A percentile compares a stretch with the other conserved stretches of the same genome.
Evolutionary conservation across 768 basidiomycete species (phyloP).

Genomic region (Pisolithus sp.): DNA sequence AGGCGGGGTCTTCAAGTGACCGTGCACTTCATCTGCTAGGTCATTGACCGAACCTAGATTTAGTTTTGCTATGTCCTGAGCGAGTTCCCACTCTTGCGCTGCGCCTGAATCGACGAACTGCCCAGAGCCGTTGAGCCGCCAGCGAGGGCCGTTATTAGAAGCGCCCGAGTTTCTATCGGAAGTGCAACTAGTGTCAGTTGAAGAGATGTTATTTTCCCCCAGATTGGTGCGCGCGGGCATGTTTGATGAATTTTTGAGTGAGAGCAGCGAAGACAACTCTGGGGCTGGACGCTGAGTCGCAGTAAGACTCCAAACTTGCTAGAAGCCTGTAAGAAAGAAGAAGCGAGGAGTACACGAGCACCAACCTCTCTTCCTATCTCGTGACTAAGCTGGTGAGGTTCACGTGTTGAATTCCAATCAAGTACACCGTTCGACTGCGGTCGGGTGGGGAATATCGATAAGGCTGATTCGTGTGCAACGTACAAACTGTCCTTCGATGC

Average conservation of each 20-base stretch:
- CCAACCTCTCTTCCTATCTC: constrained; percentile 43
- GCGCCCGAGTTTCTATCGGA: constrained; percentile 36
- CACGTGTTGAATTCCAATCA: constrained; percentile 47
- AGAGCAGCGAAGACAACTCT: constrained; percentile 28
- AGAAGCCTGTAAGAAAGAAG: constrained; percentile 13
- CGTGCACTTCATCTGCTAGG: constrained; percentile 41
- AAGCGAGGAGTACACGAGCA: constrained; percentile 21
- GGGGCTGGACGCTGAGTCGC: constrained; percentile 34
- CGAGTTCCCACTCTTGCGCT: constrained; percentile 60
- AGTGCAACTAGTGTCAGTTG: constrained; percentile 21
- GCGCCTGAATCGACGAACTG: constrained; percentile 53
- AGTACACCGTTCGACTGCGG: constrained; percentile 28
- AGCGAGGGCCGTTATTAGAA: constrained; percentile 41
- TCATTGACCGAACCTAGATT: constrained; percentile 57
- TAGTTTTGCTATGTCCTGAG: constrained; percentile 67
- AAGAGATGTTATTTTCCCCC: constrained; percentile 16
- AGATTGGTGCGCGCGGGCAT: constrained; percentile 44
- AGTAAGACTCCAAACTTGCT: constrained; percentile 45
- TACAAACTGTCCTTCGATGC: constrained; percentile 31
- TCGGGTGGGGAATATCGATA: constrained; percentile 26
- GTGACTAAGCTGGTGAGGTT: constrained; percentile 27
- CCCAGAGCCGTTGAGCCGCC: constrained; percentile 59
- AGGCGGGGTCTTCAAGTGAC: constrained; percentile 58
- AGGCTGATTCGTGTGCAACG: constrained; percentile 31
- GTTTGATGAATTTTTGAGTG: constrained; percentile 33